Conservation (phyloP, 805 yeast species). For the Isabelozyma heimii region DNA sequence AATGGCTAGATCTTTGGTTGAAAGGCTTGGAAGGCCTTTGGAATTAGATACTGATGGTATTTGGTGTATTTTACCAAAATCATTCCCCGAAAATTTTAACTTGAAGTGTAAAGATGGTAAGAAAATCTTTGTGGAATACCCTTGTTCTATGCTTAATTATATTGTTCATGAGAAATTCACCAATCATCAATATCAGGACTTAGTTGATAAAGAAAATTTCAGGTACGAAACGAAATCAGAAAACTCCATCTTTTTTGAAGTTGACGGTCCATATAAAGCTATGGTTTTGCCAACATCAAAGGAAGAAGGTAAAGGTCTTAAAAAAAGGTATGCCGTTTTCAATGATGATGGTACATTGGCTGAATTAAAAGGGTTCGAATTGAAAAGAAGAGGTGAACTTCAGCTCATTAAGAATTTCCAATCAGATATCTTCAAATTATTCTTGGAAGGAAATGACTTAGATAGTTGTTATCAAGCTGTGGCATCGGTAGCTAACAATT, state of each 20-base stretch:
- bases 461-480: slow-evolving; percentile 85
- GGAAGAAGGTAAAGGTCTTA: slow-evolving; percentile 95
- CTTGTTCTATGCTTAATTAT: slow-evolving; percentile 94
- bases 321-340: slow-evolving; percentile 95
- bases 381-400: slow-evolving; percentile 94
- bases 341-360: slow-evolving; percentile 92
- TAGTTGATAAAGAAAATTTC: slow-evolving; percentile 65
- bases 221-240: slow-evolving; percentile 79
- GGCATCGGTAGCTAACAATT: slow-evolving; percentile 88
- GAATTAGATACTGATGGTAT: slow-evolving; percentile 99
- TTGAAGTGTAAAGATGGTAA: slow-evolving; percentile 77
- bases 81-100: slow-evolving; percentile 87
- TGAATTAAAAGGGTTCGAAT: slow-evolving; percentile 93
- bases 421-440: slow-evolving; percentile 87
- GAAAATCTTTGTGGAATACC: slow-evolving; percentile 75
- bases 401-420: slow-evolving; percentile 93
- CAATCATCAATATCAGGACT: slow-evolving; percentile 89
- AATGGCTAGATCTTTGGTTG: slow-evolving; percentile 91
- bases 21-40: slow-evolving; percentile 88
- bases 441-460: slow-evolving; percentile 78
- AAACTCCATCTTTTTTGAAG: slow-evolving; percentile 94
- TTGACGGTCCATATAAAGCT: slow-evolving; percentile 97
- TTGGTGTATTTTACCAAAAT: slow-evolving; percentile 94
- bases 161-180: slow-evolving; percentile 89
- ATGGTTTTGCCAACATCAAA: slow-evolving; percentile 96